Percentiles rank a stretch among this genome's conserved stretches.
These are phyloP conservation scores for Bassia scoparia DNA, from an alignment of 148 eudicot species.

Conservation along the genomic window DNA sequence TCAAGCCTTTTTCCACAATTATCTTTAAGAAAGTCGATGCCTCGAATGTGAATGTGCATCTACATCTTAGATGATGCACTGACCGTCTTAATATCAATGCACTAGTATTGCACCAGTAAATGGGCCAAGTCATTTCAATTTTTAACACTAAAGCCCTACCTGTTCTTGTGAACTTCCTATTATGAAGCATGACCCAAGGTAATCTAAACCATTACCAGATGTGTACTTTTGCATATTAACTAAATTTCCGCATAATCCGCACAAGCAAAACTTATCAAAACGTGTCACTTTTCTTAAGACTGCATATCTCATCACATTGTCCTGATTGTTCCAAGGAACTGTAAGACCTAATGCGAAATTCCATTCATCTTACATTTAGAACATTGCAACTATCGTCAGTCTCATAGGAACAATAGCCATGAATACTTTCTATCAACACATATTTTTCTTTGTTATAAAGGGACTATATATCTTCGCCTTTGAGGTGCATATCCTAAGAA, in stretches of 20 bases:
- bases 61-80: not conserved
- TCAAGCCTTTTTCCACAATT: not conserved
- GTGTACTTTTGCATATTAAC: no score
- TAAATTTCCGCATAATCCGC: not conserved
- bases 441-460: constrained; percentile 1
- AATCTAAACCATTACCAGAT: no score
- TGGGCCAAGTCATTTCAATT: no score
- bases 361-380: not conserved
- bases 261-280: not conserved
- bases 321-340: not conserved
- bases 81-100: no score
- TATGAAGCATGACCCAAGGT: no score
- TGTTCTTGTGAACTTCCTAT: no score
- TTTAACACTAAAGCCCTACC: no score
- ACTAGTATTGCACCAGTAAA: no score
- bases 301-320: not conserved
- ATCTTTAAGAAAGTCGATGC: not conserved
- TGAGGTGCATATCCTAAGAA: constrained; percentile 7
- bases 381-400: not conserved
- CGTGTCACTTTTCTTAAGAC: not conserved
- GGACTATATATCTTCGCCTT: not conserved
- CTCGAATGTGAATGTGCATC: not conserved
- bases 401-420: constrained; percentile 8
- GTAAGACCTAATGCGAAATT: not conserved
- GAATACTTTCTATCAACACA: constrained; percentile 12